phyloP scores from a whole-genome alignment of 768 basidiomycete genomes.

The Kwoniella sp. region DNA sequence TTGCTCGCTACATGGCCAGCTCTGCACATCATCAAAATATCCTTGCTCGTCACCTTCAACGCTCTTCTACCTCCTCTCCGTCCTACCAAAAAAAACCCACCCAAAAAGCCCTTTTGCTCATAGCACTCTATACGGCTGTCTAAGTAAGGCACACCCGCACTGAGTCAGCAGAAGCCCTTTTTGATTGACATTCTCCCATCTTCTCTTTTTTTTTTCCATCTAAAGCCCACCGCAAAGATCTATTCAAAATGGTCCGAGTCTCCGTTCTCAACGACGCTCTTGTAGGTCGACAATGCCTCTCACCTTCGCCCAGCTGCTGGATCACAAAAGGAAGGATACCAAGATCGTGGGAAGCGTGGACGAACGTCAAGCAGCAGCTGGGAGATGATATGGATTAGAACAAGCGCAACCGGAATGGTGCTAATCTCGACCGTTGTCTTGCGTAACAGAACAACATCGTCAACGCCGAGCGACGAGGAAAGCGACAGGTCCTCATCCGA shows the following conservation, averaged over 20 bases:
- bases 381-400: slow-evolving; percentile 2
- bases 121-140: slow-evolving; percentile 55
- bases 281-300: slow-evolving; percentile 29
- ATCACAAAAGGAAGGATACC: background rate
- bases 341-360: no score
- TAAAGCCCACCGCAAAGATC: slow-evolving; percentile 27
- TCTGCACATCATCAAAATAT: slow-evolving; percentile 8
- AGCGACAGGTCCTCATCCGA: slow-evolving; percentile 97
- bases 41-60: background rate
- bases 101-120: slow-evolving; percentile 27
- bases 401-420: slow-evolving; percentile 8
- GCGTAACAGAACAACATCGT: slow-evolving; percentile 80
- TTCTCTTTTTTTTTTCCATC: slow-evolving; percentile 13
- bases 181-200: slow-evolving; percentile 26
- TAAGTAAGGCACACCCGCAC: slow-evolving; percentile 54
- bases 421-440: background rate
- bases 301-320: background rate
- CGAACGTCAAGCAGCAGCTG: no score
- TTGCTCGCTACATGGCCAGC: background rate
- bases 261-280: slow-evolving; percentile 58
- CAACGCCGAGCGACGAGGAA: slow-evolving; percentile 99
- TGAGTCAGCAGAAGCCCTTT: slow-evolving; percentile 44
- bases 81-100: background rate
- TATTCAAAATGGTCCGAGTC: slow-evolving; percentile 59
- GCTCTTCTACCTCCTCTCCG: background rate